Percentiles rank a stretch among this genome's conserved stretches.
These are phyloP conservation scores for Termitomyces sp. DNA, from an alignment of 768 basidiomycete species.

Conservation along the genomic window DNA sequence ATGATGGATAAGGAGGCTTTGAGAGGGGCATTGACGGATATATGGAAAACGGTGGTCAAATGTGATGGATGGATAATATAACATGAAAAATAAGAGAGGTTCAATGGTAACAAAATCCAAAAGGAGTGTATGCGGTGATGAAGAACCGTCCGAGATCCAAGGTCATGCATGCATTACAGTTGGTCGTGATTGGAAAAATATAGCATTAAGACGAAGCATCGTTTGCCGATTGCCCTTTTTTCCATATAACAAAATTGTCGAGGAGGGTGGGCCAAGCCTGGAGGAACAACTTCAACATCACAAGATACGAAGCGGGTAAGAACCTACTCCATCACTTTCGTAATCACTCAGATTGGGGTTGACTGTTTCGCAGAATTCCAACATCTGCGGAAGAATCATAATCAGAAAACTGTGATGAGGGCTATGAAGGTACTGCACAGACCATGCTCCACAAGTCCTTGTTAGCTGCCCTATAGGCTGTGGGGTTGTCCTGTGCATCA, in stretches of 20 bases:
- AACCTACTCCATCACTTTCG: conserved; percentile 71
- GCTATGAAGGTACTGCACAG: conserved; percentile 17
- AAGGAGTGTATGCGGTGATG: not conserved
- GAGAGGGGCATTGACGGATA: not conserved
- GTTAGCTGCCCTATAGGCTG: conserved; percentile 70
- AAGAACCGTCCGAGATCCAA: not conserved
- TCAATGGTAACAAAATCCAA: not conserved
- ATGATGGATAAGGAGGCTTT: no score
- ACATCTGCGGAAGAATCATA: conserved; percentile 44
- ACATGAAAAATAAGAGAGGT: not conserved
- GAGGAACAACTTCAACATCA: conserved; percentile 4
- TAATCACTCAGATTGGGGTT: conserved; percentile 61
- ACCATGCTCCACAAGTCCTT: conserved; percentile 90
- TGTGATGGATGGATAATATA: not conserved
- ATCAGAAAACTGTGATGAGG: not conserved
- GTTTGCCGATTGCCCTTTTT: conserved; percentile 29
- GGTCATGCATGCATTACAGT: not conserved
- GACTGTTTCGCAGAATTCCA: conserved; percentile 72
- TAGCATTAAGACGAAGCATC: not conserved
- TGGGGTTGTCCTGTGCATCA: conserved; percentile 43
- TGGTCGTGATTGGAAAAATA: not conserved
- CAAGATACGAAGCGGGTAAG: not conserved
- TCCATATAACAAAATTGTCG: conserved; percentile 78
- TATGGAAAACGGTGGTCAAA: not conserved
- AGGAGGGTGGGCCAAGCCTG: conserved; percentile 84